Conservation (phyloP, 176 grass and related monocot species). For the Carex myosuroides region DNA sequence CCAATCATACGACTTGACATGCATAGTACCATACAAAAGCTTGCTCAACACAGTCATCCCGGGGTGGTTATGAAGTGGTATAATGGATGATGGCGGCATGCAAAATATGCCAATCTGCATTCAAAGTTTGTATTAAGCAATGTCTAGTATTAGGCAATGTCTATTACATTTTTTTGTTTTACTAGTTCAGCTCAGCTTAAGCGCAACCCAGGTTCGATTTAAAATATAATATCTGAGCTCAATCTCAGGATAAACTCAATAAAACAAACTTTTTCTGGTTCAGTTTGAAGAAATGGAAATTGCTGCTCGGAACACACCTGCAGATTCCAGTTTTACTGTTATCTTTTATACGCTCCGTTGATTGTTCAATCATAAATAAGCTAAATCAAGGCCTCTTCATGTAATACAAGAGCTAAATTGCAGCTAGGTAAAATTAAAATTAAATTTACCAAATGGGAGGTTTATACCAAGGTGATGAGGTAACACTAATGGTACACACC, state of each 20-base stretch:
- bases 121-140: not conserved
- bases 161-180: not conserved
- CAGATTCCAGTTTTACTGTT: not conserved
- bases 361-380: not conserved
- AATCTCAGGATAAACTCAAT: not conserved
- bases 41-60: constrained; percentile 98
- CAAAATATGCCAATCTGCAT: constrained; percentile 97
- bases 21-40: constrained; percentile 83
- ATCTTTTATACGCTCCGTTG: not conserved
- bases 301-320: not conserved
- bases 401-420: not conserved
- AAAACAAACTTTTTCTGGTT: not conserved
- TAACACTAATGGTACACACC: not conserved
- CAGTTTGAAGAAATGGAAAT: not conserved
- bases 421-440: not conserved
- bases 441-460: not conserved
- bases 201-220: not conserved
- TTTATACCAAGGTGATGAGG: not conserved
- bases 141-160: not conserved
- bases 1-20: constrained; percentile 93
- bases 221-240: not conserved
- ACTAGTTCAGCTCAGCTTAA: not conserved
- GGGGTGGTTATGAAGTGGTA: constrained; percentile 98
- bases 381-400: not conserved
- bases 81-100: constrained; percentile 83